These are phyloP conservation scores for Danielia oregonensis DNA, from an alignment of 805 yeast species.

Conservation along the genomic window DNA sequence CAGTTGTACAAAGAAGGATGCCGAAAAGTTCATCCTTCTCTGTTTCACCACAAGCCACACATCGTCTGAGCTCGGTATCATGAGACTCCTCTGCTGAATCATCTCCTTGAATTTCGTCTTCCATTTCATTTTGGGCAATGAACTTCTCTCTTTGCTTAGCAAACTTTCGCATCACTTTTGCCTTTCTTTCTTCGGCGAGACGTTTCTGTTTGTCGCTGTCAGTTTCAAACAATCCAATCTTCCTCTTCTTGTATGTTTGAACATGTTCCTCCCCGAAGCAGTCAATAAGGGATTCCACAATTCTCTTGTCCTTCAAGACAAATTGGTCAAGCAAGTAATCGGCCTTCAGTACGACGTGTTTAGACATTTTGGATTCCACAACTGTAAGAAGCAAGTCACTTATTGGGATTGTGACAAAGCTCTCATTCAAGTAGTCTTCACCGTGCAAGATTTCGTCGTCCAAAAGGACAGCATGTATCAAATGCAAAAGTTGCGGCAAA, in stretches of 20 bases:
- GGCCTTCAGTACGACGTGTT: conserved; percentile 49
- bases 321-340: conserved; percentile 51
- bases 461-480: conserved; percentile 59
- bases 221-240: conserved; percentile 42
- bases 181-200: conserved; percentile 59
- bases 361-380: conserved; percentile 48
- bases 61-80: conserved; percentile 8
- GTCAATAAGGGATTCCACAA: conserved; percentile 49
- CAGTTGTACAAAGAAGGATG: conserved; percentile 48
- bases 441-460: conserved; percentile 48
- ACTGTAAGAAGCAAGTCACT: conserved; percentile 53
- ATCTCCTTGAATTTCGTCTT: conserved; percentile 5
- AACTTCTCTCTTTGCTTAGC: conserved; percentile 49
- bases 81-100: not conserved
- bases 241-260: conserved; percentile 45
- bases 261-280: conserved; percentile 58
- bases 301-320: conserved; percentile 44
- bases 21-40: conserved; percentile 48
- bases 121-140: conserved; percentile 33
- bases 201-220: conserved; percentile 53
- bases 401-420: conserved; percentile 52
- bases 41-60: conserved; percentile 24
- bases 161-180: conserved; percentile 58
- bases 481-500: conserved; percentile 59
- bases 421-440: conserved; percentile 34